Evolutionary conservation across 768 basidiomycete species (phyloP).

Genomic region (Psilocybe cyanescens): DNA sequence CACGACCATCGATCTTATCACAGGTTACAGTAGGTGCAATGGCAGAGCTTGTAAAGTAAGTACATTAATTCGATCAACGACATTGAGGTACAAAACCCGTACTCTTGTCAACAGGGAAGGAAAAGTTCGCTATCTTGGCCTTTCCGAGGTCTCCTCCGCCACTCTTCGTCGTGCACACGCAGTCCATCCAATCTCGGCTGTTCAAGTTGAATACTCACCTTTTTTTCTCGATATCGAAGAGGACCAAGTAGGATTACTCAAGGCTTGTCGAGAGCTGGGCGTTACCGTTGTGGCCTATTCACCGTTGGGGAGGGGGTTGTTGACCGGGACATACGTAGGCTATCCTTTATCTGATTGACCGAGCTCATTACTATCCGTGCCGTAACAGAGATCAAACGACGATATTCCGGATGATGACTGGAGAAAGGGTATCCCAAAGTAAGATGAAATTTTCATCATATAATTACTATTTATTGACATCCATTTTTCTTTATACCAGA

Average conservation of each 20-base stretch:
- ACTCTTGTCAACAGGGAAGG: conserved; percentile 30
- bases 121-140: conserved; percentile 53
- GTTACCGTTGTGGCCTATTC: conserved; percentile 54
- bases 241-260: conserved; percentile 41
- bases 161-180: conserved; percentile 57
- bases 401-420: conserved; percentile 44
- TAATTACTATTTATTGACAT: no score
- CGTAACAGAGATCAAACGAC: conserved; percentile 34
- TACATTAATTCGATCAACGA: no score
- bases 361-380: background rate
- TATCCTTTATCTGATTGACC: background rate
- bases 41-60: conserved; percentile 56
- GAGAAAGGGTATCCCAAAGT: conserved; percentile 22
- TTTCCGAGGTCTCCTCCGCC: conserved; percentile 51
- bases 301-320: conserved; percentile 55
- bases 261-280: conserved; percentile 51
- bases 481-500: conserved; percentile 13
- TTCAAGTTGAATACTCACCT: conserved; percentile 57
- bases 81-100: no score
- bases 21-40: conserved; percentile 48
- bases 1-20: conserved; percentile 9
- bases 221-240: conserved; percentile 53
- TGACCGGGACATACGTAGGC: conserved; percentile 49
- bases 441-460: no score
- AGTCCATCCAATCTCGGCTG: conserved; percentile 51